A percentile compares a stretch with the other conserved stretches of the same genome.
These are phyloP conservation scores for Hanseniaspora hatyaiensis DNA, from an alignment of 805 yeast genomes.

Conservation along the genomic window DNA sequence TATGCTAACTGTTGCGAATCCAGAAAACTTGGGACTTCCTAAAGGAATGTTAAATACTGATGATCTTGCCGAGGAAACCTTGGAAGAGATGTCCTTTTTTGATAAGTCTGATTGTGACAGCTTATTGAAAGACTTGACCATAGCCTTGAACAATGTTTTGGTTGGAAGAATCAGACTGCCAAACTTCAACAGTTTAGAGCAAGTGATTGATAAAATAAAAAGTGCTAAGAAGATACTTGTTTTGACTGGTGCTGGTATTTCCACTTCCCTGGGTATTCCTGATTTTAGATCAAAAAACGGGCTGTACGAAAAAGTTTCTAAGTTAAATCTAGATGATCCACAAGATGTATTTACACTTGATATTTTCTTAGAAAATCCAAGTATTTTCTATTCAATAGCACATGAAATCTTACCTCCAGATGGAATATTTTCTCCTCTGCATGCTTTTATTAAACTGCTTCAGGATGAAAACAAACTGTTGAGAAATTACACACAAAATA, in stretches of 20 bases:
- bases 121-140: slow-evolving; percentile 43
- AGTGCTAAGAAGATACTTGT: slow-evolving; percentile 54
- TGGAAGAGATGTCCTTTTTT: slow-evolving; percentile 28
- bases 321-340: slow-evolving; percentile 69
- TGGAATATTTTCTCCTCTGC: slow-evolving; percentile 58
- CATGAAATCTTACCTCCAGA: slow-evolving; percentile 72
- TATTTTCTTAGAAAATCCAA: slow-evolving; percentile 64
- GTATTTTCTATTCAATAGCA: slow-evolving; percentile 76
- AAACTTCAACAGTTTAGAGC: slow-evolving; percentile 45
- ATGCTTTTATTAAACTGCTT: slow-evolving; percentile 60
- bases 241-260: slow-evolving; percentile 86
- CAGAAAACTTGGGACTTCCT: slow-evolving; percentile 18
- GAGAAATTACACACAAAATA: slow-evolving; percentile 82
- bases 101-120: slow-evolving; percentile 38
- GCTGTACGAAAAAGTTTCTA: slow-evolving; percentile 55
- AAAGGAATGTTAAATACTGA: slow-evolving; percentile 1
- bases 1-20: slow-evolving; percentile 18
- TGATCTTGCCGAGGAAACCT: slow-evolving; percentile 16
- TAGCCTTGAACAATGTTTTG: slow-evolving; percentile 53
- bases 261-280: slow-evolving; percentile 81
- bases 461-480: slow-evolving; percentile 67
- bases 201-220: slow-evolving; percentile 43
- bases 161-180: slow-evolving; percentile 45
- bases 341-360: slow-evolving; percentile 76
- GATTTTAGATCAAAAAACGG: slow-evolving; percentile 88